phyloP scores from a whole-genome alignment of 768 basidiomycete genomes.

The Rhodosporidiobolus sp. region DNA sequence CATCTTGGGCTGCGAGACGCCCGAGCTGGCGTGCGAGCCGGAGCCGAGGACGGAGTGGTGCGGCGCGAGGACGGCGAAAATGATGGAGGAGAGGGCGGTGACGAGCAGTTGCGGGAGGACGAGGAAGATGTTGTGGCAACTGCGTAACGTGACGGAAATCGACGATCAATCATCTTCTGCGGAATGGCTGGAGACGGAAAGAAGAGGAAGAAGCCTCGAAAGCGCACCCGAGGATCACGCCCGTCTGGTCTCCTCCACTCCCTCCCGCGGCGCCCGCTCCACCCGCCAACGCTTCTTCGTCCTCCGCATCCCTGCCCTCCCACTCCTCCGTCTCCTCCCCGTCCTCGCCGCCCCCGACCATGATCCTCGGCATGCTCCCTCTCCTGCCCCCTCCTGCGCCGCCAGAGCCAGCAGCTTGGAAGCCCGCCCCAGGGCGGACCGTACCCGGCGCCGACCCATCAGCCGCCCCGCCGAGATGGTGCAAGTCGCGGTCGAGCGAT shows the following conservation, averaged over 20 bases:
- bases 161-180: not conserved
- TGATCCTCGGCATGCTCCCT: slow-evolving; percentile 14
- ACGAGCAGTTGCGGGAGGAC: slow-evolving; percentile 93
- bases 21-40: not conserved
- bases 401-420: not conserved
- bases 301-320: slow-evolving; percentile 45
- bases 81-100: slow-evolving; percentile 74
- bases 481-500: not conserved
- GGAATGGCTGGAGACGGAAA: slow-evolving; percentile 42
- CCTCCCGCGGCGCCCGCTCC: not conserved
- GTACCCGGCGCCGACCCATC: not conserved
- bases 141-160: not conserved
- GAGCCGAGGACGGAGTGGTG: slow-evolving; percentile 28
- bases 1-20: not conserved
- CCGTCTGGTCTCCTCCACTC: slow-evolving; percentile 63
- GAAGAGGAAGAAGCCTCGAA: slow-evolving; percentile 54
- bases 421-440: not conserved
- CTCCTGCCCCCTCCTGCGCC: not conserved
- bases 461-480: too few relatives aligned
- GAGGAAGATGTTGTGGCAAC: slow-evolving; percentile 91
- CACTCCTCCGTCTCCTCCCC: slow-evolving; percentile 44
- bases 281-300: slow-evolving; percentile 16
- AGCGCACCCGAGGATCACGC: slow-evolving; percentile 54
- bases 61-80: slow-evolving; percentile 83
- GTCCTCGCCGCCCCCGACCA: slow-evolving; percentile 27